Conservation (phyloP, 495 filamentous ascomycete species). For the Penicillium pulvis region DNA sequence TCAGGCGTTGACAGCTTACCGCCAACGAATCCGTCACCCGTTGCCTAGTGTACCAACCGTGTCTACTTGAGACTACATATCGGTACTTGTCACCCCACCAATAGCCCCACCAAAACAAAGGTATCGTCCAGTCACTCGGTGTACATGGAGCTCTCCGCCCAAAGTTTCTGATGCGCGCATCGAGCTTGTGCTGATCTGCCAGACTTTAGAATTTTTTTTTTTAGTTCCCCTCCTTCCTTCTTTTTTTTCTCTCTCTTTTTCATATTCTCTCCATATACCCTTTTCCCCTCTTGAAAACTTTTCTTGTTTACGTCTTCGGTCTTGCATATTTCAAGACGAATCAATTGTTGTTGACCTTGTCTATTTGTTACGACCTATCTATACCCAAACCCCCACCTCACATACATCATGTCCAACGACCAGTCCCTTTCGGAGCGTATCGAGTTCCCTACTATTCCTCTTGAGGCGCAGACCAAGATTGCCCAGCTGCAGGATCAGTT, state of each 20-base stretch:
- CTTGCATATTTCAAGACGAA: background rate
- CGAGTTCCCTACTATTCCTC: constrained; percentile 35
- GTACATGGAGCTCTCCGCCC: constrained; percentile 16
- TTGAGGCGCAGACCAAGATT: constrained; percentile 36
- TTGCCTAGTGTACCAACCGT: constrained; percentile 6
- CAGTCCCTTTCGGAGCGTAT: constrained; percentile 37
- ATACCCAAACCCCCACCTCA: constrained; percentile 3
- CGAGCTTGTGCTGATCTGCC: constrained; percentile 22
- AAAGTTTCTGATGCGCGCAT: constrained; percentile 15
- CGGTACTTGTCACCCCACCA: constrained; percentile 1
- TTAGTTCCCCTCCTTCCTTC: constrained; percentile 10
- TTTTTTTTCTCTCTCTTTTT: constrained; percentile 14
- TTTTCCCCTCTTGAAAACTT: background rate
- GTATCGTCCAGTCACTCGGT: background rate
- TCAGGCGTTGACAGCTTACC: background rate
- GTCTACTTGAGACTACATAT: background rate
- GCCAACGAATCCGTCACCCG: constrained; percentile 7
- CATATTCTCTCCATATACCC: constrained; percentile 7
- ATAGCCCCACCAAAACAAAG: background rate
- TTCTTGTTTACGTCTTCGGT: constrained; percentile 1
- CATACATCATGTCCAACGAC: constrained; percentile 30
- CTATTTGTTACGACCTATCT: constrained; percentile 1
- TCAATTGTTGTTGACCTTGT: background rate
- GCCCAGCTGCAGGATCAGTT: constrained; percentile 42
- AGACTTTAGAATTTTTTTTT: constrained; percentile 24